These are phyloP conservation scores for Pinus albicaulis DNA, from an alignment of 75 land plant genomes.

Conservation along the genomic window DNA sequence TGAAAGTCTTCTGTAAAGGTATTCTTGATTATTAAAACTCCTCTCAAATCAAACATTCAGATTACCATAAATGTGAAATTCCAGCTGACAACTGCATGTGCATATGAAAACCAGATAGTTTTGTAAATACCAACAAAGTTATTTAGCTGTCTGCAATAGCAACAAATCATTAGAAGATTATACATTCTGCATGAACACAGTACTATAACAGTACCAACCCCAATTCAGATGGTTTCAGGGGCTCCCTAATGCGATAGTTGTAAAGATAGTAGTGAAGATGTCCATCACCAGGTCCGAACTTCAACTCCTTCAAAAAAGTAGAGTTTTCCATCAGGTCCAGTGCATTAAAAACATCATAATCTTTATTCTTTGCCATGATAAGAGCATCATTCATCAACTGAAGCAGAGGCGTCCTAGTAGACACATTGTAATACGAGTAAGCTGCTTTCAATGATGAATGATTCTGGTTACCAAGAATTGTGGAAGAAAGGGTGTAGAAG, in stretches of 20 bases:
- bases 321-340: slow-evolving; percentile 43
- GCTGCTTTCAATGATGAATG: slow-evolving; percentile 32
- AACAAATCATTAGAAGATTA: neutral
- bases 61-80: neutral
- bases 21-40: neutral
- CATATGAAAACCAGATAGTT: neutral
- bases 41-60: neutral
- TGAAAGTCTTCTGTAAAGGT: neutral
- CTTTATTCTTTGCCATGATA: slow-evolving; percentile 31
- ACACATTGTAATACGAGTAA: slow-evolving; percentile 46
- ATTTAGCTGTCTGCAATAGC: neutral
- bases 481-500: slow-evolving; percentile 43
- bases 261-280: slow-evolving; percentile 45
- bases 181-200: neutral
- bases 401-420: slow-evolving; percentile 21
- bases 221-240: slow-evolving; percentile 28
- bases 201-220: slow-evolving; percentile 34
- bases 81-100: neutral
- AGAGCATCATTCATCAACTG: slow-evolving; percentile 42
- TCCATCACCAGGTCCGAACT: slow-evolving; percentile 47
- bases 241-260: slow-evolving; percentile 33
- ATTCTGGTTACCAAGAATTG: slow-evolving; percentile 34
- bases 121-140: neutral
- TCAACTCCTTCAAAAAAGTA: slow-evolving; percentile 31
- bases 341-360: slow-evolving; percentile 46